Conservation (phyloP, 345 rosid genomes). For the Linum usitatissimum region DNA sequence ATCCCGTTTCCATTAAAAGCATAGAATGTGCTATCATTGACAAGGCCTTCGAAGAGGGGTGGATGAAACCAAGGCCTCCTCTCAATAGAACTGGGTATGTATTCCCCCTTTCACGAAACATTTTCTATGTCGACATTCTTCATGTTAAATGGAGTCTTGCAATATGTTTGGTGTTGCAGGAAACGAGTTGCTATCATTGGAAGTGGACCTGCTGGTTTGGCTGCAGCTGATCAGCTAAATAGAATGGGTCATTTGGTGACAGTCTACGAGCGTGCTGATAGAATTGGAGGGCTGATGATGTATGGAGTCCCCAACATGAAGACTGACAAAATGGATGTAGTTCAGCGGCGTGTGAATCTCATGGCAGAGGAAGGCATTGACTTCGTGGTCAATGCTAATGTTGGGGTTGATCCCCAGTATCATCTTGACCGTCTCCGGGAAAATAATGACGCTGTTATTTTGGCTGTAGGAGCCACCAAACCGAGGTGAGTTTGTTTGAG, state of each 20-base stretch:
- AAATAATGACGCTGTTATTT: constrained; percentile 73
- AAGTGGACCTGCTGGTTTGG: constrained; percentile 95
- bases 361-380: constrained; percentile 82
- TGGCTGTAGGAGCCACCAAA: constrained; percentile 95
- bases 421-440: constrained; percentile 61
- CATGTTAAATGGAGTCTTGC: neutral
- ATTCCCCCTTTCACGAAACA: neutral
- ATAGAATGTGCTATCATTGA: constrained; percentile 91
- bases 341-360: constrained; percentile 87
- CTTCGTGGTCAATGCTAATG: constrained; percentile 82
- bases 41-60: constrained; percentile 94
- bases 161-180: constrained; percentile 33
- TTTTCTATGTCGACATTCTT: no score
- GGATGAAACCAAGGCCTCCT: constrained; percentile 97
- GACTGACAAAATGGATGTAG: constrained; percentile 78
- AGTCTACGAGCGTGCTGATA: constrained; percentile 92
- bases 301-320: constrained; percentile 99
- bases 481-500: constrained; percentile 45
- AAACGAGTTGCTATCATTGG: constrained; percentile 77
- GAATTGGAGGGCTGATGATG: constrained; percentile 99
- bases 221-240: constrained; percentile 97
- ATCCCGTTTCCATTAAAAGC: constrained; percentile 91
- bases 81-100: constrained; percentile 73
- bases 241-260: constrained; percentile 91
- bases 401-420: constrained; percentile 70